These are phyloP conservation scores for Backusella morwellensis DNA, from an alignment of 192 early-diverging fungal genomes.

Conservation along the genomic window DNA sequence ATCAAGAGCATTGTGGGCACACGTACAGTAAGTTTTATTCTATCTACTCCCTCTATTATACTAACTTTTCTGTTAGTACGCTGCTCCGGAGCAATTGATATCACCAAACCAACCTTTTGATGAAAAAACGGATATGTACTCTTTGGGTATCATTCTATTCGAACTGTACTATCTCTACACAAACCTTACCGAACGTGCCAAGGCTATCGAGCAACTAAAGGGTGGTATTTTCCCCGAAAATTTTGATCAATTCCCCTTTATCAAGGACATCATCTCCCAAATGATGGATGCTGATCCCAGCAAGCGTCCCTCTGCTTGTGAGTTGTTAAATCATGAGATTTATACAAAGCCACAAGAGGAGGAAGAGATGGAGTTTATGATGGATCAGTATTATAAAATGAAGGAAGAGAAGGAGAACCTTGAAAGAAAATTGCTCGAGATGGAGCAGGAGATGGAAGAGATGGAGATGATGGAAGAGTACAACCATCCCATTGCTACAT, in stretches of 20 bases:
- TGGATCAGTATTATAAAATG: neutral
- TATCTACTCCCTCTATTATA: neutral
- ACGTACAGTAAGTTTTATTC: conserved; percentile 6
- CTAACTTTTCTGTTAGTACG: conserved; percentile 45
- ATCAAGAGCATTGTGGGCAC: conserved; percentile 11
- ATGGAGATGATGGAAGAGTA: neutral
- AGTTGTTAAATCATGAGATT: conserved; percentile 71
- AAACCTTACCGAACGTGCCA: conserved; percentile 96
- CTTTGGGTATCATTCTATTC: conserved; percentile 93
- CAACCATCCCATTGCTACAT: neutral
- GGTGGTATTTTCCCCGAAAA: conserved; percentile 57
- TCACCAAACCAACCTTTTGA: conserved; percentile 49
- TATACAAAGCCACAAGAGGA: conserved; percentile 23
- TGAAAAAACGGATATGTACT: conserved; percentile 90
- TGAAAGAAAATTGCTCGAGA: neutral
- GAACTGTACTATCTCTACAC: conserved; percentile 87
- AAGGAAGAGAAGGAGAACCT: neutral
- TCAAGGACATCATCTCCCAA: conserved; percentile 75
- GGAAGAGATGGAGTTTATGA: neutral
- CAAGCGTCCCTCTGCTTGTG: conserved; percentile 62
- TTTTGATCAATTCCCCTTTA: conserved; percentile 59
- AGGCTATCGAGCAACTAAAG: conserved; percentile 65
- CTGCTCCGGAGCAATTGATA: conserved; percentile 74
- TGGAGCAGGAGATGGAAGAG: neutral
- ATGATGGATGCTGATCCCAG: conserved; percentile 72